phyloP scores from a whole-genome alignment of 495 filamentous ascomycete genomes.

The Podospora conica region DNA sequence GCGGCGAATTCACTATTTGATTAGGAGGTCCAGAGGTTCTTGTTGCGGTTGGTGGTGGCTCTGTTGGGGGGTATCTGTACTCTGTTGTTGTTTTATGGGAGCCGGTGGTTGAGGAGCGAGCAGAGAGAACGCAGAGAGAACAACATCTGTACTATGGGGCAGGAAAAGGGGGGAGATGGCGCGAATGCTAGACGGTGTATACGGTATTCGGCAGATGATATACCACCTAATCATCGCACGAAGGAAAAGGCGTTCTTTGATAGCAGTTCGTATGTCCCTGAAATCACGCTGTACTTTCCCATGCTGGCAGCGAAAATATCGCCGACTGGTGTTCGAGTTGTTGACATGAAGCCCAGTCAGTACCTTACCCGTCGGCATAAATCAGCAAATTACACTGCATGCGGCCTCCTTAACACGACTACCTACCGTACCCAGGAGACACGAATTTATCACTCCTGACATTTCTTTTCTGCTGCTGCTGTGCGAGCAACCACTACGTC shows the following conservation, averaged over 20 bases:
- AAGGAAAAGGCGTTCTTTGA: neutral
- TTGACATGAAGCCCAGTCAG: neutral
- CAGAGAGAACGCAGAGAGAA: neutral
- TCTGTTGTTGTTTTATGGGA: neutral
- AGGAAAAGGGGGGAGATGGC: too few relatives aligned
- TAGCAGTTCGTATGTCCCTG: neutral
- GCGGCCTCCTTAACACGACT: neutral
- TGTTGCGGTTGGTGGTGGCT: neutral
- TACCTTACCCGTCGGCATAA: constrained; percentile 11
- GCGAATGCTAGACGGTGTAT: neutral
- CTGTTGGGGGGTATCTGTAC: neutral
- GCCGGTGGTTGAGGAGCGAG: neutral
- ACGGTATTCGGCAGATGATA: neutral
- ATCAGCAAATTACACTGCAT: neutral
- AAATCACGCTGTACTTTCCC: neutral
- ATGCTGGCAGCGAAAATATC: too few relatives aligned
- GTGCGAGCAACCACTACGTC: neutral
- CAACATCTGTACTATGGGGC: neutral
- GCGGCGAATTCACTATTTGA: neutral
- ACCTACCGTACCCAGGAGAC: neutral
- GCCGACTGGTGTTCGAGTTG: too few relatives aligned
- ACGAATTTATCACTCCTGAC: neutral
- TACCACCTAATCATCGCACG: neutral
- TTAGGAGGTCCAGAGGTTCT: neutral
- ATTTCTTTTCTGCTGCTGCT: neutral